Base-by-base conservation (phyloP, 1,139 yeast species). In the Magnusiomyces magnusii region DNA sequence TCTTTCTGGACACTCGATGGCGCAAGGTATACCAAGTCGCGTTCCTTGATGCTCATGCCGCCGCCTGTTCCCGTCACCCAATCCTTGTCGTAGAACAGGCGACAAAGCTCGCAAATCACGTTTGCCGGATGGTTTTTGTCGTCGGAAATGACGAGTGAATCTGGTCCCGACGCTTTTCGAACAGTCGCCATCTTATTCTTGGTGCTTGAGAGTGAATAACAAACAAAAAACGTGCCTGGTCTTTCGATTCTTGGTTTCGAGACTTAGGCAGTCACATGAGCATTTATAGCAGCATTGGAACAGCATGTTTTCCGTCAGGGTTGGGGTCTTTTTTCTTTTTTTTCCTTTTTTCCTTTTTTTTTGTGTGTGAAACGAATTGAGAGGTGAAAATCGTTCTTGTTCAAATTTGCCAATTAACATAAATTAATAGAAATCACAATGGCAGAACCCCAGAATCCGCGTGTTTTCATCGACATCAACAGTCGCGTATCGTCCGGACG, bases 61-160 rank as follows among this genome's bases (percentile, higher is more conserved):
- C 98, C 98, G 1, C 97, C 97, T 0, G 98, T 92, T 2, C 97
- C 98, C 0, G 96, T 87, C 63, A 90, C 95, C 97, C 97, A 91
- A 60, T 88, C 86, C 69, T 86, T 86, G 67, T 82, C 79, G 70
- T 87, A 92, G 69, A 92, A 89, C 34, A 82, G 75, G 56, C 82
- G 78, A 71, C 97, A 91, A 47, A 92, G 78, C 64, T 87, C 89
- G 70, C 96, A 90, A 63, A 92, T 87, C 66, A 87, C 75, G 67
- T 87, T 86, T 2, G 96, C 96, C 0, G 97, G 96, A 69, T 90
- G 96, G 53, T 75, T 71, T 5, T 86, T 83, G 67, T 86, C 86
- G 10, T 68, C 62, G 0, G 84, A 80, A 1, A 67, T 66, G 57
- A 80, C 71, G 36, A 80, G 65, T 17, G 65, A 66, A 55, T 76